These are phyloP conservation scores for Aspergillus thermomutatus DNA, from an alignment of 2,329 filamentous ascomycete genomes.

Conservation along the genomic window DNA sequence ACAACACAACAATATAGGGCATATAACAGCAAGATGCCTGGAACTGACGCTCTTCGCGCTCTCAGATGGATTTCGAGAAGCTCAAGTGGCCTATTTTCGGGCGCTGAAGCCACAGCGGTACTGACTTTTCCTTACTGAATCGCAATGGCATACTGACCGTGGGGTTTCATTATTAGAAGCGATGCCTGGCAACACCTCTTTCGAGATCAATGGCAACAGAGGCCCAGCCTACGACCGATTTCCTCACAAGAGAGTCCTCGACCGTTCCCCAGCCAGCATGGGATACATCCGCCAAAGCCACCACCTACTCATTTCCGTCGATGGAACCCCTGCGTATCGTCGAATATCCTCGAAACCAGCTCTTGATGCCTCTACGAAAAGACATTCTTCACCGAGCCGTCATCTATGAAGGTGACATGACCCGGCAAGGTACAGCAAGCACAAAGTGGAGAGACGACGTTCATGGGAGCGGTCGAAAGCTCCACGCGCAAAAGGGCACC, in stretches of 20 bases:
- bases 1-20: slow-evolving; percentile 3
- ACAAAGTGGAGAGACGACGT: slow-evolving; percentile 81
- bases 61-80: slow-evolving; percentile 38
- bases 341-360: slow-evolving; percentile 75
- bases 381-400: slow-evolving; percentile 92
- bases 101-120: slow-evolving; percentile 37
- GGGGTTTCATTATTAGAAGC: slow-evolving; percentile 35
- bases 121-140: slow-evolving; percentile 4
- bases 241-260: slow-evolving; percentile 20
- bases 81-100: slow-evolving; percentile 32
- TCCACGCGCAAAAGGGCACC: slow-evolving; percentile 81
- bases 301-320: slow-evolving; percentile 84
- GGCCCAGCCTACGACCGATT: slow-evolving; percentile 28
- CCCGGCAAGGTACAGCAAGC: slow-evolving; percentile 80
- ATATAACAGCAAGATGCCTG: slow-evolving; percentile 29
- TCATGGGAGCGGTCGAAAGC: slow-evolving; percentile 76
- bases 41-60: slow-evolving; percentile 33
- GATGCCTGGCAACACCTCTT: slow-evolving; percentile 34
- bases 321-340: slow-evolving; percentile 79
- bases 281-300: slow-evolving; percentile 67
- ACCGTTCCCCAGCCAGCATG: slow-evolving; percentile 30
- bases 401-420: slow-evolving; percentile 85
- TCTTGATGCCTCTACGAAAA: slow-evolving; percentile 79
- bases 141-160: slow-evolving; percentile 20
- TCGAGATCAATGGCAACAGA: slow-evolving; percentile 51